phyloP scores from a whole-genome alignment of 768 basidiomycete genomes.

The Chlorophyllum brunneum region DNA sequence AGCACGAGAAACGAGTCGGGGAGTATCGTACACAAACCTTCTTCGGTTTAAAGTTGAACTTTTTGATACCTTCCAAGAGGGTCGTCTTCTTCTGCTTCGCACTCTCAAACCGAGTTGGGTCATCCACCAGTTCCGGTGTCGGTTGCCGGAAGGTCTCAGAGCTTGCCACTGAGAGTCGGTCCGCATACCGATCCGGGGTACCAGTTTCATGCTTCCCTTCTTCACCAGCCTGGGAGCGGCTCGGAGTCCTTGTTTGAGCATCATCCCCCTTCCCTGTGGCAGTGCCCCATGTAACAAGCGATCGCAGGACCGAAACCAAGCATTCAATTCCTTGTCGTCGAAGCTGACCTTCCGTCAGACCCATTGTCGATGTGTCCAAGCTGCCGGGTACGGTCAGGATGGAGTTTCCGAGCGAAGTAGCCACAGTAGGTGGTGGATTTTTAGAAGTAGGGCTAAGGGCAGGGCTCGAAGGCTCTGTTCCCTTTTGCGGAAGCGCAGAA shows the following conservation, averaged over 20 bases:
- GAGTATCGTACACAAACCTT: constrained; percentile 46
- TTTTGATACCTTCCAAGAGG: constrained; percentile 90
- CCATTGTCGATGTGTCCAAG: constrained; percentile 63
- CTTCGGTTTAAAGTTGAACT: constrained; percentile 99
- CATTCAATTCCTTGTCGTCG: constrained; percentile 94
- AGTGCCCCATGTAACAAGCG: constrained; percentile 89
- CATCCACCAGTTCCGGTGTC: constrained; percentile 83
- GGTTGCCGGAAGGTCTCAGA: constrained; percentile 57
- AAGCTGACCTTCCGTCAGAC: constrained; percentile 79
- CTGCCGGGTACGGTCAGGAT: constrained; percentile 62
- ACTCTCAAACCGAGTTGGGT: constrained; percentile 88
- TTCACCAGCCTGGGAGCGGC: constrained; percentile 47
- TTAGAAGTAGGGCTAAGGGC: constrained; percentile 50
- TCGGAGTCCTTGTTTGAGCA: constrained; percentile 29
- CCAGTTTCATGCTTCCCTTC: constrained; percentile 49
- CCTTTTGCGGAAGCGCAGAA: constrained; percentile 43
- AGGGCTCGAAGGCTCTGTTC: constrained; percentile 58
- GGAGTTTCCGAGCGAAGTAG: constrained; percentile 55
- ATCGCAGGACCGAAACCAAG: constrained; percentile 82
- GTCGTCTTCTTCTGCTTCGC: constrained; percentile 97
- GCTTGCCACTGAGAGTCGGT: constrained; percentile 49
- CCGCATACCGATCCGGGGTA: constrained; percentile 54
- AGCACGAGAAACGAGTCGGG: not conserved
- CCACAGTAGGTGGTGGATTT: constrained; percentile 24
- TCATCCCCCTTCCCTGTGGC: constrained; percentile 46